These are phyloP conservation scores for Ensete glaucum DNA, from an alignment of 176 grass and related monocot species.

Conservation along the genomic window DNA sequence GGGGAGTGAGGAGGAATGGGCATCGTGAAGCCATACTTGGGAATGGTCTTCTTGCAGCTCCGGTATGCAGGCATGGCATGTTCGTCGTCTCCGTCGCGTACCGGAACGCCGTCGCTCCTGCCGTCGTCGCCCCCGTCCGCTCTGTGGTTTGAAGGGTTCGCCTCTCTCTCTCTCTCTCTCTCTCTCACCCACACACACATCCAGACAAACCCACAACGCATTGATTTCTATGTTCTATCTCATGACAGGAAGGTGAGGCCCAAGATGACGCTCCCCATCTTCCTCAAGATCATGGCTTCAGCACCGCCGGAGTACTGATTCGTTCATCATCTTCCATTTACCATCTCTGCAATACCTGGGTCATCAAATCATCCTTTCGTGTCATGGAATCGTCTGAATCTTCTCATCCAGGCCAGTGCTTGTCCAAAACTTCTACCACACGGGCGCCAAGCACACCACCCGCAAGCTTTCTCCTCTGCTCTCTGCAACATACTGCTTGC, in stretches of 20 bases:
- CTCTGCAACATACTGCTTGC: slow-evolving; percentile 71
- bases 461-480: slow-evolving; percentile 58
- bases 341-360: not conserved
- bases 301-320: slow-evolving; percentile 49
- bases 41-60: slow-evolving; percentile 80
- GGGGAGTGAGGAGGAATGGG: not conserved
- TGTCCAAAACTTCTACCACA: slow-evolving; percentile 86
- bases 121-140: slow-evolving; percentile 67
- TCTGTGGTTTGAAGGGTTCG: slow-evolving; percentile 68
- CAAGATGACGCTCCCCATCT: slow-evolving; percentile 48
- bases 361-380: not conserved
- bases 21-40: slow-evolving; percentile 60
- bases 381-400: not conserved
- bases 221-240: not conserved
- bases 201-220: not conserved
- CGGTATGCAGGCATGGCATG: slow-evolving; percentile 66
- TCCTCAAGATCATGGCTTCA: slow-evolving; percentile 59
- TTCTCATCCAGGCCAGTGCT: slow-evolving; percentile 53
- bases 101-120: slow-evolving; percentile 52
- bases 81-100: slow-evolving; percentile 67
- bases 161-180: not conserved
- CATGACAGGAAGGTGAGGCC: slow-evolving; percentile 42
- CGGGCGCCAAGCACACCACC: slow-evolving; percentile 47
- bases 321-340: not conserved
- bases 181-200: slow-evolving; percentile 3